Evolutionary conservation across 352 stramenopile genomes (phyloP), one percentile per base, ranked within the genome.

Genomic region (Globisporangium carolinianum): DNA sequence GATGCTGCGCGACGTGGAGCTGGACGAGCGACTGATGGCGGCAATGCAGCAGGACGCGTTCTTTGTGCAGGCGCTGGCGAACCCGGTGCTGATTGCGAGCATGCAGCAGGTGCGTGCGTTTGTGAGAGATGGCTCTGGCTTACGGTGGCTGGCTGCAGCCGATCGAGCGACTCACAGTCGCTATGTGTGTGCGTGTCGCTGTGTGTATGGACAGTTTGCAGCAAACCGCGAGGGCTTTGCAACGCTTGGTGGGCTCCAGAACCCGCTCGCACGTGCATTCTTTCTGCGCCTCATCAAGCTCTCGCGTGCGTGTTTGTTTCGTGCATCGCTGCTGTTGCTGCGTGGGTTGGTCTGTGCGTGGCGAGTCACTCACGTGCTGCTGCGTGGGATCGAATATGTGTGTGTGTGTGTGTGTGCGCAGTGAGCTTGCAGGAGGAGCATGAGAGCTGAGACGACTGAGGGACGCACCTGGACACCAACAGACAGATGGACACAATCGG

Each of bases 231-330:
- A 72, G 14, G 69, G 70, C 18, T 73, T 88, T 50, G 67, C 66
- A 11, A 66, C 60, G 3, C 62, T 69, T 4, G 53, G 63, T 6
- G 62, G 62, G 43, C 60, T 82, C 35, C 63, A 68, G 47, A 69
- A 69, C 7, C 61, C 75, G 47, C 24, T 65, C n/a, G 62, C 85
- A 11, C 65, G 66, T 12, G 74, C 86, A 32, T 87, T 87, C 61
- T 84, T 87, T 42, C 59, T 79, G 35, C 78, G 81, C 42, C 75
- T 89, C 54, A 83, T 89, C 49, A 74, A 68, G 7, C 64, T 89
- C 4, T 86, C 79, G 14, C 69, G 75, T 86, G 52, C 55, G 71
- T 70, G 24, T 18, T n/a, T 53, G 17, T 15, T 32, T 32, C 24
- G 24, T 32, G 24, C 24, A 32, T 32, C 24, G 24, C 24, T 32